These are phyloP conservation scores for Begonia peltatifolia DNA, from an alignment of 306 rosid species.

Conservation along the genomic window DNA sequence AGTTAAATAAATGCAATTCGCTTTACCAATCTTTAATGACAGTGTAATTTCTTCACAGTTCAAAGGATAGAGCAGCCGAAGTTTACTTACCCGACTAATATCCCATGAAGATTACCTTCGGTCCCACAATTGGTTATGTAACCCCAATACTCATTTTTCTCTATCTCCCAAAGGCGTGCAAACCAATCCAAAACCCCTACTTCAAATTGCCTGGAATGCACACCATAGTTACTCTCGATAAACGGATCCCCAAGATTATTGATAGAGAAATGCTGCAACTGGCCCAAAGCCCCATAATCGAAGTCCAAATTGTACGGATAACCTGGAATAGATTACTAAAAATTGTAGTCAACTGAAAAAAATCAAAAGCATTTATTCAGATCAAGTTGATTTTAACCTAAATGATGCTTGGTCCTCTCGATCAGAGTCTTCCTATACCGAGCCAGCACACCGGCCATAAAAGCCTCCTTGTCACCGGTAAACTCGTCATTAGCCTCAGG, in stretches of 20 bases:
- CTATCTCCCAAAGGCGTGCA: conserved; percentile 90
- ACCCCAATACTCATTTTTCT: conserved; percentile 95
- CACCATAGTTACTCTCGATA: conserved; percentile 90
- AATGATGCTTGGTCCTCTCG: conserved; percentile 57
- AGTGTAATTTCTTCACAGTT: background rate
- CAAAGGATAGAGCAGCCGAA: background rate
- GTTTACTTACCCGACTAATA: conserved; percentile 42
- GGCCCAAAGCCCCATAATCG: conserved; percentile 77
- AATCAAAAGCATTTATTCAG: background rate
- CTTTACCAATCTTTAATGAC: background rate
- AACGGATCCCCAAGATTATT: conserved; percentile 97
- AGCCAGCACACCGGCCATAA: conserved; percentile 74
- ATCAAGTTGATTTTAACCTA: conserved; percentile 27
- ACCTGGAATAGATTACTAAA: conserved; percentile 22
- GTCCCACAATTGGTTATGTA: conserved; percentile 97
- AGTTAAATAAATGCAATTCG: conserved; percentile 1
- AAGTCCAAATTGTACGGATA: conserved; percentile 91
- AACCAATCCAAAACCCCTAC: conserved; percentile 98
- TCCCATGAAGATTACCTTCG: conserved; percentile 96
- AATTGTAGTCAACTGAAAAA: conserved; percentile 4
- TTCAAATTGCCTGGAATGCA: conserved; percentile 86
- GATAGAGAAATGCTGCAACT: conserved; percentile 90
- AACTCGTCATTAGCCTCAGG: conserved; percentile 62
- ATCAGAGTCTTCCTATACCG: conserved; percentile 43
- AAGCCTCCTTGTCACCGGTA: conserved; percentile 71